These are phyloP conservation scores for Harrya chromipes DNA, from an alignment of 768 basidiomycete genomes.

Conservation along the genomic window DNA sequence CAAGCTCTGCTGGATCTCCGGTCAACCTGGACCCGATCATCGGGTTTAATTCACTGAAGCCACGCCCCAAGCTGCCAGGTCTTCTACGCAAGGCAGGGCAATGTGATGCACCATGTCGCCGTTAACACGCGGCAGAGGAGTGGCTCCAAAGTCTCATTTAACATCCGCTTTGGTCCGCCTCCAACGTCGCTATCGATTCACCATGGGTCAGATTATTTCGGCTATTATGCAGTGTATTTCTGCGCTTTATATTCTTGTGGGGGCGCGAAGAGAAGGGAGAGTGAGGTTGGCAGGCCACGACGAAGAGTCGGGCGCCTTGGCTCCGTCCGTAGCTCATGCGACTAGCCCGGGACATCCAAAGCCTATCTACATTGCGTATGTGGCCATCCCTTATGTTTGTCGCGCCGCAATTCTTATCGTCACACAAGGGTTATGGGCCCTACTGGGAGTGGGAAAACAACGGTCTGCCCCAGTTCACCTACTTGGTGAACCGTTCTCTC, in stretches of 20 bases:
- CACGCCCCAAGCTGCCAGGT: constrained; percentile 3
- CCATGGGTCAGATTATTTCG: constrained; percentile 23
- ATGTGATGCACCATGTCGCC: background rate
- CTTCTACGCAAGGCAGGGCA: constrained; percentile 1
- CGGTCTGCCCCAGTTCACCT: constrained; percentile 16
- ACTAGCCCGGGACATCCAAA: background rate
- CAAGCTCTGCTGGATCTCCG: background rate
- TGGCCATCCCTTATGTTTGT: constrained; percentile 1
- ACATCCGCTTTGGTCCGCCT: constrained; percentile 1
- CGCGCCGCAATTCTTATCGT: constrained; percentile 1
- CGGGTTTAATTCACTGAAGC: constrained; percentile 1
- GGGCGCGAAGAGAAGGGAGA: constrained; percentile 3
- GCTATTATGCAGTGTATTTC: constrained; percentile 1
- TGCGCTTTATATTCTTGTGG: background rate
- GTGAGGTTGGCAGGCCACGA: constrained; percentile 18
- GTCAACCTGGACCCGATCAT: background rate
- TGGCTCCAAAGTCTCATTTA: background rate
- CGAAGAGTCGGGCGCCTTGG: constrained; percentile 7
- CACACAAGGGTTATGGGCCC: constrained; percentile 25
- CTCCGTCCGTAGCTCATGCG: background rate
- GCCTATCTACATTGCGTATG: constrained; percentile 29
- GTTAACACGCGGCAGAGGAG: constrained; percentile 9
- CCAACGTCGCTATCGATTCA: constrained; percentile 9
- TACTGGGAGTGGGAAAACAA: constrained; percentile 32
- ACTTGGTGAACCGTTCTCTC: background rate